A percentile compares a stretch with the other conserved stretches of the same genome.
phyloP scores from a whole-genome alignment of 2,329 filamentous ascomycete genomes.

The Cladophialophora exuberans region DNA sequence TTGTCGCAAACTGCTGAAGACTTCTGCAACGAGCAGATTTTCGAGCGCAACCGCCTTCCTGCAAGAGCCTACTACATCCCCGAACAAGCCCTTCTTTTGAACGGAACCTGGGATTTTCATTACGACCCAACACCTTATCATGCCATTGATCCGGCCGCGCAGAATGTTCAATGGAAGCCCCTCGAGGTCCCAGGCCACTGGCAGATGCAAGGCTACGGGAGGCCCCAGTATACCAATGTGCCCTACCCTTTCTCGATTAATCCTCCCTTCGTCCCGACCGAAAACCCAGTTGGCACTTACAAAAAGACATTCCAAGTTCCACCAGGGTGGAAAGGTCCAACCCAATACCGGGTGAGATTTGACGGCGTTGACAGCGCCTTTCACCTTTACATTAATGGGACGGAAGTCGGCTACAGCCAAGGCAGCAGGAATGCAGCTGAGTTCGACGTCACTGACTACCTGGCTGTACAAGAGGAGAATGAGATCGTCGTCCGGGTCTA shows the following conservation, averaged over 20 bases:
- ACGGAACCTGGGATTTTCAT: constrained; percentile 60
- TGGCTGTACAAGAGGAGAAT: constrained; percentile 55
- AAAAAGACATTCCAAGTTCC: constrained; percentile 54
- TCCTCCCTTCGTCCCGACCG: constrained; percentile 64
- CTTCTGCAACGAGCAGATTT: no score
- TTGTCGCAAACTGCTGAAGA: no score
- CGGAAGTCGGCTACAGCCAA: constrained; percentile 68
- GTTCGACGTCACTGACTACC: constrained; percentile 64
- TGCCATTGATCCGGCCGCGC: constrained; percentile 37
- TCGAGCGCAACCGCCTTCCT: constrained; percentile 58
- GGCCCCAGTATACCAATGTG: constrained; percentile 71
- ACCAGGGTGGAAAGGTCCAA: constrained; percentile 43
- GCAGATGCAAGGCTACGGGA: constrained; percentile 70
- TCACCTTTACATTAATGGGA: constrained; percentile 69
- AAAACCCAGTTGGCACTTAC: constrained; percentile 69
- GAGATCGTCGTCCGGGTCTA: constrained; percentile 67
- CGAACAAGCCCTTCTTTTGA: constrained; percentile 48
- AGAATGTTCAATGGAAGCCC: no score
- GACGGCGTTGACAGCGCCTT: constrained; percentile 74
- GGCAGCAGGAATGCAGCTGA: constrained; percentile 70
- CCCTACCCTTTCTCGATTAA: constrained; percentile 67
- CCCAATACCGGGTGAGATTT: constrained; percentile 66
- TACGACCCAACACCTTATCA: constrained; percentile 25
- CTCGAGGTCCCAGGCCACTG: constrained; percentile 69
- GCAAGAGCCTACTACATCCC: constrained; percentile 59